phyloP scores from a whole-genome alignment of 306 rosid genomes.

The Trifolium repens region DNA sequence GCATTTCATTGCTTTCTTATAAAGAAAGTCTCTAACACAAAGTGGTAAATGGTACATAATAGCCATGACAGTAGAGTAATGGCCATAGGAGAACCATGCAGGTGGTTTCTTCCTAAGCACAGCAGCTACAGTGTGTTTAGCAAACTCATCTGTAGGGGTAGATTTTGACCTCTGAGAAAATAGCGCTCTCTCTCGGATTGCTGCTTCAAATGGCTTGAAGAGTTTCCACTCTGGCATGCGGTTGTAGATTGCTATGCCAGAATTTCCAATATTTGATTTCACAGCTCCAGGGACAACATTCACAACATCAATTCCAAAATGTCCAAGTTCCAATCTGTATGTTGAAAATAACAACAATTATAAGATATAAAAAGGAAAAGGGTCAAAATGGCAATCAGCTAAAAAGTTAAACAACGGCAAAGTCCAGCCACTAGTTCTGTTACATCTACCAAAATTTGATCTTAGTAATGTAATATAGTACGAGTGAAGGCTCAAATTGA shows the following conservation, averaged over 20 bases:
- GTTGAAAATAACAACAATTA: neutral
- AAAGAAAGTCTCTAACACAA: slow-evolving; percentile 60
- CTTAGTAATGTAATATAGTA: neutral
- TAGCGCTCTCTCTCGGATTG: slow-evolving; percentile 62
- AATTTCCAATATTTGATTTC: slow-evolving; percentile 72
- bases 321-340: slow-evolving; percentile 69
- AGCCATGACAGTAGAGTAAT: slow-evolving; percentile 57
- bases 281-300: slow-evolving; percentile 83
- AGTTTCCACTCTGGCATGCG: slow-evolving; percentile 75
- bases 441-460: neutral
- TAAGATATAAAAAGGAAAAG: neutral
- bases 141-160: slow-evolving; percentile 83
- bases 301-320: slow-evolving; percentile 81
- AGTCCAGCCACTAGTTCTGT: neutral
- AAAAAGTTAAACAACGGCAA: slow-evolving; percentile 6
- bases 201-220: slow-evolving; percentile 70
- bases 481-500: neutral
- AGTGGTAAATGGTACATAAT: slow-evolving; percentile 77
- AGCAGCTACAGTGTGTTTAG: slow-evolving; percentile 64
- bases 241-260: slow-evolving; percentile 57
- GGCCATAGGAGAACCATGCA: slow-evolving; percentile 83
- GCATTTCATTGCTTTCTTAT: slow-evolving; percentile 51
- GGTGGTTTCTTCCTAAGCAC: slow-evolving; percentile 72
- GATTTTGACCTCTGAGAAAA: slow-evolving; percentile 59
- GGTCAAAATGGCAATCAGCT: neutral